A percentile compares a stretch with the other conserved stretches of the same genome.
Conservation (phyloP, 2,329 filamentous ascomycete species). For the Penicillium sclerotiorum region DNA sequence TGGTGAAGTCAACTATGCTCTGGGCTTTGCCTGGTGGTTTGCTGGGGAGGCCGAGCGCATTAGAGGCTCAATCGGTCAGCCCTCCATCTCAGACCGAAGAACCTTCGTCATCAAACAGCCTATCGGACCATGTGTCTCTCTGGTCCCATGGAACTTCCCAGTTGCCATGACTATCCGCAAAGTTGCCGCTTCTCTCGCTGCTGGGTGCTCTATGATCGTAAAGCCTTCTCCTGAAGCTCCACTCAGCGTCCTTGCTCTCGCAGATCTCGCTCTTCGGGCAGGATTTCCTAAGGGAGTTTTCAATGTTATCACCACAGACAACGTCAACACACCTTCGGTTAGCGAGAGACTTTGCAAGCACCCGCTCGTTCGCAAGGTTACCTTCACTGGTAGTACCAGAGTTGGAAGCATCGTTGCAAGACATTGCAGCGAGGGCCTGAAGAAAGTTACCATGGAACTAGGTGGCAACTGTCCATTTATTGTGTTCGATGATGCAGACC, state of each 20-base stretch:
- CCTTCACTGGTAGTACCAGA: conserved; percentile 59
- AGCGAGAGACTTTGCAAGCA: conserved; percentile 54
- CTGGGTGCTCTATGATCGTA: not conserved
- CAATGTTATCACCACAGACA: conserved; percentile 57
- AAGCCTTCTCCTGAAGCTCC: not conserved
- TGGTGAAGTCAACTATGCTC: not conserved
- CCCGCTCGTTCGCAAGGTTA: conserved; percentile 57
- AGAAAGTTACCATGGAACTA: conserved; percentile 64
- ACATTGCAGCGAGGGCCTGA: conserved; percentile 59
- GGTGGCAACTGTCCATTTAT: conserved; percentile 65
- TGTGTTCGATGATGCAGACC: conserved; percentile 63
- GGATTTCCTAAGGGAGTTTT: conserved; percentile 61
- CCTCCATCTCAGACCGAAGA: not conserved
- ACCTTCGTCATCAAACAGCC: not conserved
- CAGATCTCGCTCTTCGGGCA: conserved; percentile 29
- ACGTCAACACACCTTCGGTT: conserved; percentile 33
- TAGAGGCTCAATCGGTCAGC: not conserved
- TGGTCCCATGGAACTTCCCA: conserved; percentile 3
- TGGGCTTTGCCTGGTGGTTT: not conserved
- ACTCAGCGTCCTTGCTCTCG: not conserved
- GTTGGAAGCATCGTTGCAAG: conserved; percentile 63
- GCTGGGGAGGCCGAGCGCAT: not conserved
- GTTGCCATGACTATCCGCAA: conserved; percentile 2
- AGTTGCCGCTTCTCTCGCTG: not conserved
- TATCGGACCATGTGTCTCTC: not conserved